Evolutionary conservation across 371 early-diverging fungal species (phyloP).

Genomic region (Rhizomucor miehei): DNA sequence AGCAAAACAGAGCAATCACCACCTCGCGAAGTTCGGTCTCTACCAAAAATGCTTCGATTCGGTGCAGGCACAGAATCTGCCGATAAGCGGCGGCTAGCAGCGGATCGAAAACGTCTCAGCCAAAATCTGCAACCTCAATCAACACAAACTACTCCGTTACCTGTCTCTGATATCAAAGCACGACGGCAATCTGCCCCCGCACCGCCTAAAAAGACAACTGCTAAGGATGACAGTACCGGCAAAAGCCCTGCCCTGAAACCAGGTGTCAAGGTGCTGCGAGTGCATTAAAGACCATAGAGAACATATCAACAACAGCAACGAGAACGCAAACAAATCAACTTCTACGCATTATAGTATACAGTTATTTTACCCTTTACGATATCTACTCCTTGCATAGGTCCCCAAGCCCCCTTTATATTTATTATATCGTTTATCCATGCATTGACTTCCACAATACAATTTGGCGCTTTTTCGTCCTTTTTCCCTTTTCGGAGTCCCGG

Average conservation of each 20-base stretch:
- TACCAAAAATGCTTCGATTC: conserved; percentile 4
- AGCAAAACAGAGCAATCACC: neutral
- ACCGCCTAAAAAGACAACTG: conserved; percentile 8
- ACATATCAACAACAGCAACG: no score
- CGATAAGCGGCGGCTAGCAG: conserved; percentile 26
- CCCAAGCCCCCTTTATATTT: no score
- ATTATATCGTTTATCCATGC: no score
- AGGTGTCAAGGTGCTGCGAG: conserved; percentile 27
- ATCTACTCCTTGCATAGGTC: no score
- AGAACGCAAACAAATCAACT: no score
- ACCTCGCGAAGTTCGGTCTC: neutral
- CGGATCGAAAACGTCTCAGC: conserved; percentile 5
- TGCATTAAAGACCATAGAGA: conserved; percentile 15
- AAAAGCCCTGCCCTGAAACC: conserved; percentile 14
- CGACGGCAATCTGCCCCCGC: conserved; percentile 26
- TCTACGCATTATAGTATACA: no score
- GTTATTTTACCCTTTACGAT: no score
- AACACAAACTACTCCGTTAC: conserved; percentile 15
- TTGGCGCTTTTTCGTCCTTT: no score
- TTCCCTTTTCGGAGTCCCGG: no score
- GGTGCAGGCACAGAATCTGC: neutral
- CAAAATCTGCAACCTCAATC: conserved; percentile 10
- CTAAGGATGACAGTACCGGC: neutral
- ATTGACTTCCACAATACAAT: no score
- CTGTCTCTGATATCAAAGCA: conserved; percentile 11